Percentiles rank a stretch among this genome's conserved stretches.
Evolutionary conservation across 2,329 filamentous ascomycete genomes (phyloP).

Genomic region (Ascochyta rabiei): DNA sequence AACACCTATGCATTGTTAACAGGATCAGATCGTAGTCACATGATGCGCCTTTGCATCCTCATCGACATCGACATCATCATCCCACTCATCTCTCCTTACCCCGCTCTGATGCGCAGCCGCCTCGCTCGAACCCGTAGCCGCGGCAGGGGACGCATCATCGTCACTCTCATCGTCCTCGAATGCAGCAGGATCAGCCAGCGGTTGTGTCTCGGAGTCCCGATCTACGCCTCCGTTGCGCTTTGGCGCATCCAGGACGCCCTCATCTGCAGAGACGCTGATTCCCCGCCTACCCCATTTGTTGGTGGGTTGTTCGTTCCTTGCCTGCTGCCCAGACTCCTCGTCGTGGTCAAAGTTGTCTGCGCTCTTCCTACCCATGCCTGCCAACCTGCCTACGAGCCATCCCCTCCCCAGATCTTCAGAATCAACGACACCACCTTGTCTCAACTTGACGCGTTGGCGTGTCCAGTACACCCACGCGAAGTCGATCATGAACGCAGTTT

Average conservation of each 20-base stretch:
- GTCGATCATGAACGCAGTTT: conserved; percentile 88
- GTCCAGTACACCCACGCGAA: conserved; percentile 98
- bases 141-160: conserved; percentile 44
- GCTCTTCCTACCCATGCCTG: conserved; percentile 64
- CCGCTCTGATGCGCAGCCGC: conserved; percentile 34
- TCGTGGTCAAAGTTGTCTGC: conserved; percentile 56
- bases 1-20: neutral
- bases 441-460: conserved; percentile 89
- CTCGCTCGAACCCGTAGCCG: conserved; percentile 16
- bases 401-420: conserved; percentile 84
- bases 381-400: conserved; percentile 80
- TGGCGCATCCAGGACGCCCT: conserved; percentile 50
- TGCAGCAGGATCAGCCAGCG: conserved; percentile 53
- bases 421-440: conserved; percentile 86
- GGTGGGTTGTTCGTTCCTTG: conserved; percentile 25
- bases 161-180: conserved; percentile 55
- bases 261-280: conserved; percentile 66
- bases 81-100: conserved; percentile 49
- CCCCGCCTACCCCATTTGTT: conserved; percentile 64
- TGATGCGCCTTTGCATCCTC: conserved; percentile 42
- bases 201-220: conserved; percentile 42
- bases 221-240: conserved; percentile 26
- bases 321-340: conserved; percentile 60
- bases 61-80: conserved; percentile 45
- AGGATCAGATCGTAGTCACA: conserved; percentile 5